Base-by-base conservation (phyloP, 306 rosid species). In the Trifolium repens region DNA sequence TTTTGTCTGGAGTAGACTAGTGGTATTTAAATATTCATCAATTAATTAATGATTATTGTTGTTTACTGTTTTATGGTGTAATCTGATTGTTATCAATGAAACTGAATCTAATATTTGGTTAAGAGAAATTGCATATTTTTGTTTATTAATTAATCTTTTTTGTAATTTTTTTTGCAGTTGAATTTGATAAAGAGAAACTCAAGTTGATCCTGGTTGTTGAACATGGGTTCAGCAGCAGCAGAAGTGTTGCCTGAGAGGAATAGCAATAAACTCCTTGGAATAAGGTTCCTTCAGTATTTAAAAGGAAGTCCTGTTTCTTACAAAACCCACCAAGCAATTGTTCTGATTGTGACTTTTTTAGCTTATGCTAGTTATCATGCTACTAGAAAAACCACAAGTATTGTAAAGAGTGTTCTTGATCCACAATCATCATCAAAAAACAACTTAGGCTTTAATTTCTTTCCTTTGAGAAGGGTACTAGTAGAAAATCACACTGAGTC, bases 311-410 rank as follows among this genome's bases (percentile, higher is more conserved):
- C 84, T 5, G 64, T 92, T 82, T 96, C 99, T 62, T 92, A 76
- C 87, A 90, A 87, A 85, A 84, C 96, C 71, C 89, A 92, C 83
- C 99, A 96, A 84, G 85, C 76, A 50, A 84, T 92, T 16, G 98
- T 96, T 83, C 77, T 96, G 57, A 73, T 92, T 60, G 85, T 92
- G 30, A 96, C 99, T 13, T 96, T 96, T 81, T 35, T 96, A 2
- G 97, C 99, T 19, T 96, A 96, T 63, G 84, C 99, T 32, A 89
- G 94, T 79, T 92, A 92, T 74, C 99, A 96, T 65, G 97, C 99
- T 9, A 88, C 99, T 14, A 49, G 99, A 69, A 96, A 96, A 85
- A 92, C 99, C 50, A 90, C 97, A 1, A 96, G 99, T 62, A 86
- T 96, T 76, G 96, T 96, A 11, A 92, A 96, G 86, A 96, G 93